A percentile compares a stretch with the other conserved stretches of the same genome.
These are phyloP conservation scores for Gaeumannomyces tritici DNA, from an alignment of 2,329 filamentous ascomycete genomes.

Conservation along the genomic window DNA sequence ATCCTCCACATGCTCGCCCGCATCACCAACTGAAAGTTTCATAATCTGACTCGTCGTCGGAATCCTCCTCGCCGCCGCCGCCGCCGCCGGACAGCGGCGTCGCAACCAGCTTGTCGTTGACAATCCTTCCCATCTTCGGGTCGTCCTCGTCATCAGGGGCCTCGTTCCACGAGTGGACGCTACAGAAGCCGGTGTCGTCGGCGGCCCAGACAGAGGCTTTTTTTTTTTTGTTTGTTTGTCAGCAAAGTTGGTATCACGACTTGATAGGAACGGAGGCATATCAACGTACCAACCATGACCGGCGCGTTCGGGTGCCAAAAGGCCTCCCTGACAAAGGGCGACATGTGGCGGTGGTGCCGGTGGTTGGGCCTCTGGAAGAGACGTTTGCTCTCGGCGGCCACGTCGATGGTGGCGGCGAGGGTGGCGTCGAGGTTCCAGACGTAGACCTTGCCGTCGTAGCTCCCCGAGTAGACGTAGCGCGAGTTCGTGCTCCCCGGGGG, in stretches of 20 bases:
- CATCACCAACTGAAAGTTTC: neutral
- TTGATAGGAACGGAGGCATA: neutral
- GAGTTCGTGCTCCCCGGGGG: conserved; percentile 79
- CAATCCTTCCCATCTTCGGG: conserved; percentile 46
- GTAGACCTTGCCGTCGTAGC: conserved; percentile 79
- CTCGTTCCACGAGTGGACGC: conserved; percentile 70
- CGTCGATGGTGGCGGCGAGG: conserved; percentile 67
- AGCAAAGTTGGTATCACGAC: neutral
- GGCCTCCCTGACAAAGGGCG: conserved; percentile 75
- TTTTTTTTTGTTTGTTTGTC: conserved; percentile 19
- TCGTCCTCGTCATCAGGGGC: conserved; percentile 53
- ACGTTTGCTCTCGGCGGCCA: conserved; percentile 33
- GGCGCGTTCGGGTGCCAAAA: conserved; percentile 86
- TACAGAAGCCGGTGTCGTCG: conserved; percentile 60
- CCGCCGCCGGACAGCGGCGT: conserved; percentile 6
- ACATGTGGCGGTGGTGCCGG: neutral
- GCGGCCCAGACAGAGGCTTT: conserved; percentile 77
- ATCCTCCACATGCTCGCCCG: neutral
- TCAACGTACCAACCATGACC: conserved; percentile 54
- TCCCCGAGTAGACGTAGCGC: conserved; percentile 87
- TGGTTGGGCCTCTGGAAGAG: neutral
- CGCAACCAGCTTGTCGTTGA: conserved; percentile 48
- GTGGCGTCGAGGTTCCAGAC: conserved; percentile 90
- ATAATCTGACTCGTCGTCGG: neutral
- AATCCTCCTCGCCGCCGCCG: neutral